Base-by-base conservation (phyloP, 441 rosid species). In the Dalechampia spathulata region DNA sequence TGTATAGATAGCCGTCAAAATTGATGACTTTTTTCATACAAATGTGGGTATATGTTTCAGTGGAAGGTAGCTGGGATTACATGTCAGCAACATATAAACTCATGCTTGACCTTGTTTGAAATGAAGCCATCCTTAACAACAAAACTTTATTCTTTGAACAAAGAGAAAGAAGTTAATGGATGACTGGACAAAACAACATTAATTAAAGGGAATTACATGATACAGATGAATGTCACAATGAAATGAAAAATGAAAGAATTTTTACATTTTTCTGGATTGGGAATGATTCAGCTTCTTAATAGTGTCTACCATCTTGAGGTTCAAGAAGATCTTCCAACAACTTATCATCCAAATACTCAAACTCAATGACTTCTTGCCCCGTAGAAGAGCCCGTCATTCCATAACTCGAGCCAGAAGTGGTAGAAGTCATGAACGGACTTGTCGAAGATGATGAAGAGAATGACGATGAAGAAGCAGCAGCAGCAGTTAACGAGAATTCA, bases 281-380 rank as follows among this genome's bases (percentile, higher is more conserved):
- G 8, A 4, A 3, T 25, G 19, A 9, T 25, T 30, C 34, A 8
- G 34, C 34, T 30, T 30, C 17, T 11, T 38, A 49, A 12, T 25
- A 17, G 16, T 42, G 27, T 14, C 48, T 26, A 15, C 15, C 30
- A 14, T 52, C 69, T 28, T 45, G 27, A 11, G 67, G 46, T 15
- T 67, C 82, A 7, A 87, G 82, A 42, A 87, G 86, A 64, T 87
- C 96, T 45, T 87, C 93, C 73, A 87, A 68, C 67, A 85, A 63
- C 41, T 76, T 70, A 70, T 87, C 38, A n/a, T 87, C 93, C 32
- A 85, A 72, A 64, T 64, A 87, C 73, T 87, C 93, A 1, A 87
- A 78, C 78, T 83, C 96, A 40, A 85, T 74, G 40, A 78, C 90
- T 55, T 80, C 52, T 7, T 61, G 57, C n/a, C 52, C 66, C 6